Conservation (phyloP, 257 asterid species). For the Knoxia roxburghii region DNA sequence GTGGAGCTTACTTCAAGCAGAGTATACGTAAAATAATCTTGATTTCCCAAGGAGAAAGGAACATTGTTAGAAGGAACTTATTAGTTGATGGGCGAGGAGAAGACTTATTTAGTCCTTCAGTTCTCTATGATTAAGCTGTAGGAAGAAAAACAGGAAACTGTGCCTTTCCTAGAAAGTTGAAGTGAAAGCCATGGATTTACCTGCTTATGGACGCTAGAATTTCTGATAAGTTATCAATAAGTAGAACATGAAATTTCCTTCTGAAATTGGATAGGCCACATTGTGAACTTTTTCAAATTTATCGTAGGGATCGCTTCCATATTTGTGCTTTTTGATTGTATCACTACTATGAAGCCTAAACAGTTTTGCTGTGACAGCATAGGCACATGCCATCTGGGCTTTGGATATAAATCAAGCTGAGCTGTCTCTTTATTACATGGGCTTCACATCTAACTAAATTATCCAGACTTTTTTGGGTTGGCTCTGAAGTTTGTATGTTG, state of each 20-base stretch:
- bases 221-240: not conserved
- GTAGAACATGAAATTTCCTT: not conserved
- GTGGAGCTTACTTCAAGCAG: not conserved
- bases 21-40: not conserved
- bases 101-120: no score
- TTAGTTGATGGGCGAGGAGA: no score
- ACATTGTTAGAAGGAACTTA: not conserved
- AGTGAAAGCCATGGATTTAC: not conserved
- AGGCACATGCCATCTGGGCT: not conserved
- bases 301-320: not conserved
- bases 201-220: not conserved
- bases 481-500: not conserved
- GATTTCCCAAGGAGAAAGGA: not conserved
- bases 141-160: not conserved
- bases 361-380: not conserved
- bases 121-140: not conserved
- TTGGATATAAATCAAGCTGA: not conserved
- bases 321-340: not conserved
- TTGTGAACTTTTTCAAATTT: not conserved
- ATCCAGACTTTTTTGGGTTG: not conserved
- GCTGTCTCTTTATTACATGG: not conserved
- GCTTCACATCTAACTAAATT: not conserved
- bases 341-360: not conserved
- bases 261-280: not conserved
- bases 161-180: not conserved